Conservation (phyloP, 257 asterid species). For the Jacaranda copaia region DNA sequence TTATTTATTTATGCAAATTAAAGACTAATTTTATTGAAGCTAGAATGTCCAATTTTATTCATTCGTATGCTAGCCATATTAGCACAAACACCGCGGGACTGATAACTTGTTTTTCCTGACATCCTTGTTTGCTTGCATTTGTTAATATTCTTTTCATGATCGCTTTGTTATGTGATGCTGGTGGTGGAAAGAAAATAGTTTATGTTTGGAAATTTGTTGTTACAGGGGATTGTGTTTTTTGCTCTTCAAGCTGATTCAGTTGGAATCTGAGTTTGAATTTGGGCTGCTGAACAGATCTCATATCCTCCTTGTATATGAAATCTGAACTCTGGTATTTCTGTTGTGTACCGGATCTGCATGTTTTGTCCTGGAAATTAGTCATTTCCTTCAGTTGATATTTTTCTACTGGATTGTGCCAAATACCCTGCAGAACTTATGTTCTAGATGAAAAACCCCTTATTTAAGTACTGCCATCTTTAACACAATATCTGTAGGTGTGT, state of each 20-base stretch:
- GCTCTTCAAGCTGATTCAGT: background rate
- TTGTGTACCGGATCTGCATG: background rate
- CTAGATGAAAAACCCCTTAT: background rate
- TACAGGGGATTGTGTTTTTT: constrained; percentile 16
- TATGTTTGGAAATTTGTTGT: background rate
- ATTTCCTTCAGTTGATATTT: constrained; percentile 8
- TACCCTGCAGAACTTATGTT: background rate
- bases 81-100: background rate
- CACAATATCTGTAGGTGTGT: too few relatives aligned
- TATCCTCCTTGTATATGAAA: constrained; percentile 9
- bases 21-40: background rate
- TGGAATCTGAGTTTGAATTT: background rate
- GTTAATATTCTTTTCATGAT: background rate
- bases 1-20: background rate
- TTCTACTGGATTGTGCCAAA: background rate
- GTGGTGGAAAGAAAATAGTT: background rate
- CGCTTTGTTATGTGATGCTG: background rate
- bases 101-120: background rate
- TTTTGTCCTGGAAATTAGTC: constrained; percentile 4
- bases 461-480: background rate
- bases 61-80: background rate
- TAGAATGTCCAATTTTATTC: background rate
- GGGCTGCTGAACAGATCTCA: constrained; percentile 14
- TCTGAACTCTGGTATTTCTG: background rate
- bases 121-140: background rate